Conservation (phyloP, 495 filamentous ascomycete species). For the Umbilicaria muhlenbergii region DNA sequence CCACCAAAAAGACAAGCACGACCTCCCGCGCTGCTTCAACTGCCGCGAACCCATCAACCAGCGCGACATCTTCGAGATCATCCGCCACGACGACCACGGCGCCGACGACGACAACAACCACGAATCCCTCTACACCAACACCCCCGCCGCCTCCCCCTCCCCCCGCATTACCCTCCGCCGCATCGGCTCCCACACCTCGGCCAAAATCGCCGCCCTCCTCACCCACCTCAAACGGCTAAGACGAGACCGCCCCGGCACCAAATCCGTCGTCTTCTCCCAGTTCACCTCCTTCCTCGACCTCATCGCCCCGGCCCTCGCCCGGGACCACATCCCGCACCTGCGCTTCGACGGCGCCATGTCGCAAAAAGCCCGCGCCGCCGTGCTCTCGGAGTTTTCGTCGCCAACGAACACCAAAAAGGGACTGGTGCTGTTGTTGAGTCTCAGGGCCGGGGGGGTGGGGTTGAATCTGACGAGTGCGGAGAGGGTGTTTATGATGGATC, state of each 20-base stretch:
- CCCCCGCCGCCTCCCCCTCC: conserved; percentile 22
- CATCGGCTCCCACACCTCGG: conserved; percentile 60
- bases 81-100: conserved; percentile 30
- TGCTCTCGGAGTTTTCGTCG: conserved; percentile 50
- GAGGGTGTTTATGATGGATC: conserved; percentile 95
- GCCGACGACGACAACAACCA: conserved; percentile 11
- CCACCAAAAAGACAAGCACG: conserved; percentile 63
- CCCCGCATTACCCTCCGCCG: conserved; percentile 69
- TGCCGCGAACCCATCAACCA: conserved; percentile 72
- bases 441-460: conserved; percentile 85
- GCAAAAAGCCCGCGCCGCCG: conserved; percentile 65
- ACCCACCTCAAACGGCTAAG: conserved; percentile 53
- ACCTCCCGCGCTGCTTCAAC: conserved; percentile 68
- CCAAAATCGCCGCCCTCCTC: conserved; percentile 73
- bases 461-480: conserved; percentile 81
- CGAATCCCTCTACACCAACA: conserved; percentile 17
- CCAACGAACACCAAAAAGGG: conserved; percentile 14
- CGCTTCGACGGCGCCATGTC: conserved; percentile 84
- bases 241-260: conserved; percentile 43
- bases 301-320: conserved; percentile 59
- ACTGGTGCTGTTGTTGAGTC: conserved; percentile 61
- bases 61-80: conserved; percentile 80
- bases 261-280: conserved; percentile 88
- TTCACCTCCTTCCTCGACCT: conserved; percentile 94
- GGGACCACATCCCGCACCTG: conserved; percentile 58